Conservation (phyloP, 1,139 yeast genomes). For the Pichia sp. region DNA sequence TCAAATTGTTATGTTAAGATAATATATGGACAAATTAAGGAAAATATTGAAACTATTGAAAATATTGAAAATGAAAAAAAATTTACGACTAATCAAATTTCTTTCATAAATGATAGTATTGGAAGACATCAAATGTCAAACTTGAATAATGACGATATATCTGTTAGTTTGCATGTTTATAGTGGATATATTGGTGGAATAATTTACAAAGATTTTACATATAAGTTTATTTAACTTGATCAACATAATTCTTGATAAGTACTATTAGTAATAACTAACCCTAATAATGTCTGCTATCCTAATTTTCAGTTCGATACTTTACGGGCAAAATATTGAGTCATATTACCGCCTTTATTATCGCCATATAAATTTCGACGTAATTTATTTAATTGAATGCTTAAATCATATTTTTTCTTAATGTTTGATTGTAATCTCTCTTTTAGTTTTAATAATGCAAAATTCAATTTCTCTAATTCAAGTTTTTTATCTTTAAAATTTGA, state of each 20-base stretch:
- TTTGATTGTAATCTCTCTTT: constrained; percentile 24
- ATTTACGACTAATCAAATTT: constrained; percentile 21
- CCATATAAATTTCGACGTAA: constrained; percentile 27
- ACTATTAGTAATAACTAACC: too few species aligned
- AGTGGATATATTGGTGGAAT: constrained; percentile 36
- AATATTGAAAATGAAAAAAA: constrained; percentile 36
- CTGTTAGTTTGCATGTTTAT: constrained; percentile 68
- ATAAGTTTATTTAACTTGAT: neutral
- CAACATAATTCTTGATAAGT: too few species aligned
- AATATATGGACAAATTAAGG: constrained; percentile 48
- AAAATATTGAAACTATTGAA: constrained; percentile 45
- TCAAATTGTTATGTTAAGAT: constrained; percentile 70
- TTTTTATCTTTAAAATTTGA: constrained; percentile 9
- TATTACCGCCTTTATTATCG: constrained; percentile 24
- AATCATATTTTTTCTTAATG: constrained; percentile 27
- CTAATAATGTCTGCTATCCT: too few species aligned
- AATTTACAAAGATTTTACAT: constrained; percentile 2
- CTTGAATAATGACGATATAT: constrained; percentile 39
- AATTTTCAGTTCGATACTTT: constrained; percentile 12
- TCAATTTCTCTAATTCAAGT: constrained; percentile 24
- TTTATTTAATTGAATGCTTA: constrained; percentile 26
- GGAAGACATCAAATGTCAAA: constrained; percentile 58
- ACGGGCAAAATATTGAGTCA: constrained; percentile 25
- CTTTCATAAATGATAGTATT: constrained; percentile 56
- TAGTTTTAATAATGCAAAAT: constrained; percentile 26